Conservation (phyloP, 2,329 filamentous ascomycete genomes). For the Periconia sp. region DNA sequence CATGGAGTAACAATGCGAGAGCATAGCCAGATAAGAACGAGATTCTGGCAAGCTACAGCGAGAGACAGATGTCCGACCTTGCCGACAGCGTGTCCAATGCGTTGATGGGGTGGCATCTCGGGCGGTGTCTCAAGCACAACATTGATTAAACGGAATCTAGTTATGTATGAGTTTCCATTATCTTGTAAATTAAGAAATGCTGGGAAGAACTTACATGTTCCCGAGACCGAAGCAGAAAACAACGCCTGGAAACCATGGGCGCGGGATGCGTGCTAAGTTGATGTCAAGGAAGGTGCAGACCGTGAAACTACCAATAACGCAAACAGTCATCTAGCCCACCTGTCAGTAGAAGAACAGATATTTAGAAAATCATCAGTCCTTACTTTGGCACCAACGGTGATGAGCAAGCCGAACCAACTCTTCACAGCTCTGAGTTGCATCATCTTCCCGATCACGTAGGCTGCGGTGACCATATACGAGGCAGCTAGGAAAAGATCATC, state of each 20-base stretch:
- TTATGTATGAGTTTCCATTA: neutral
- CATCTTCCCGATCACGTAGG: slow-evolving; percentile 72
- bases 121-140: slow-evolving; percentile 74
- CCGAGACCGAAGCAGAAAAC: slow-evolving; percentile 78
- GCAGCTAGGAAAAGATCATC: slow-evolving; percentile 69
- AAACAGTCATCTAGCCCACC: slow-evolving; percentile 62
- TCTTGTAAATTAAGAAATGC: slow-evolving; percentile 1
- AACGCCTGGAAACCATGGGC: slow-evolving; percentile 77
- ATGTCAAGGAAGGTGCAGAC: slow-evolving; percentile 77
- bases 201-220: slow-evolving; percentile 62
- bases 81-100: slow-evolving; percentile 76
- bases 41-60: slow-evolving; percentile 71
- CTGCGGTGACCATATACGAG: slow-evolving; percentile 67
- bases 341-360: slow-evolving; percentile 15
- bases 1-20: slow-evolving; percentile 71
- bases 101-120: slow-evolving; percentile 69
- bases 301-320: slow-evolving; percentile 79
- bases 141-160: slow-evolving; percentile 74
- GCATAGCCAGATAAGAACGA: slow-evolving; percentile 69
- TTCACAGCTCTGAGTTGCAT: slow-evolving; percentile 76
- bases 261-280: slow-evolving; percentile 75
- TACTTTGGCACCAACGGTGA: slow-evolving; percentile 71
- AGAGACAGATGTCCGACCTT: slow-evolving; percentile 74
- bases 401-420: slow-evolving; percentile 73
- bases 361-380: too few species aligned